These are phyloP conservation scores for Nyctanthes arbortristis DNA, from an alignment of 257 asterid species.

Conservation along the genomic window DNA sequence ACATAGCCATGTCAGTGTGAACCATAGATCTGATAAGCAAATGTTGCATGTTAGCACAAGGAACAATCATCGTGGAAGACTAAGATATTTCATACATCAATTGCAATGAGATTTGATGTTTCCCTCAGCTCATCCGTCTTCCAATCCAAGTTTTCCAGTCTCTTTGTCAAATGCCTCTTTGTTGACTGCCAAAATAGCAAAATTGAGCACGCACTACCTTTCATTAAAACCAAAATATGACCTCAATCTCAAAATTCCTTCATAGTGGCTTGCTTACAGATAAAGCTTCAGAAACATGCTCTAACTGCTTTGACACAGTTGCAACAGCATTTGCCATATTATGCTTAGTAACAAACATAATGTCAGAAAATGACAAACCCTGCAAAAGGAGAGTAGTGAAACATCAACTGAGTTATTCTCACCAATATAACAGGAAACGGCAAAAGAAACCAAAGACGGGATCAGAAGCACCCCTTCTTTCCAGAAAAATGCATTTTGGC, in stretches of 20 bases:
- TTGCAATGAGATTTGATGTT: conserved; percentile 51
- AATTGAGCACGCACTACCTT: conserved; percentile 1
- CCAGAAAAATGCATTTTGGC: neutral
- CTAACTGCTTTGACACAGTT: conserved; percentile 77
- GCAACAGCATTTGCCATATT: conserved; percentile 86
- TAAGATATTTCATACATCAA: conserved; percentile 52
- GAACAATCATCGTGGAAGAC: conserved; percentile 15
- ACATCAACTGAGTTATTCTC: neutral
- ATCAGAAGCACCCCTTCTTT: neutral
- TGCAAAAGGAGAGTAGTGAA: conserved; percentile 27
- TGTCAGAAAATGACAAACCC: conserved; percentile 78
- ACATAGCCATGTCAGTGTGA: neutral
- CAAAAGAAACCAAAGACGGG: too few relatives aligned
- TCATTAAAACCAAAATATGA: neutral
- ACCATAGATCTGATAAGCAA: conserved; percentile 9
- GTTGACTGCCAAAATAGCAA: conserved; percentile 51
- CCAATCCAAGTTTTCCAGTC: conserved; percentile 73
- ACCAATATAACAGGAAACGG: neutral
- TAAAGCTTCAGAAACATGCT: conserved; percentile 68
- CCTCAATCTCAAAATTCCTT: neutral
- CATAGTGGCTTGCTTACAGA: conserved; percentile 49
- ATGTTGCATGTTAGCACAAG: conserved; percentile 13
- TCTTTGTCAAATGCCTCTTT: conserved; percentile 69
- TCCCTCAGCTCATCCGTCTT: conserved; percentile 78
- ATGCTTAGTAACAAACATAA: conserved; percentile 76